A percentile compares a stretch with the other conserved stretches of the same genome.
Evolutionary conservation across 164 flowering plant genomes (phyloP).

Genomic region (Piper longum): DNA sequence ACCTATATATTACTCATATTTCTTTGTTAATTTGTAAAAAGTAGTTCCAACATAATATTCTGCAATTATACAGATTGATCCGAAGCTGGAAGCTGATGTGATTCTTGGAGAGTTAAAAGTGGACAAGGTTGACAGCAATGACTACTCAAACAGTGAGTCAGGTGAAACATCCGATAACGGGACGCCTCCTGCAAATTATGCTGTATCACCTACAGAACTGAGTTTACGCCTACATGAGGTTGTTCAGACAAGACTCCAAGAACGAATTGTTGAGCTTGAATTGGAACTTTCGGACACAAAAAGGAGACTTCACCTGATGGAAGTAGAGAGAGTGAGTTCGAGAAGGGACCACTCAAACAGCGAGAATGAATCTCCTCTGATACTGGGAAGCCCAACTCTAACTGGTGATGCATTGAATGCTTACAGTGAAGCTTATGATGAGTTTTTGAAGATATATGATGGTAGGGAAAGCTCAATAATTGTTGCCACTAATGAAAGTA

Average conservation of each 20-base stretch:
- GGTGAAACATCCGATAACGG: conserved; percentile 26
- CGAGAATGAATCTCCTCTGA: conserved; percentile 15
- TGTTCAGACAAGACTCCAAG: conserved; percentile 63
- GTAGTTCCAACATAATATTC: not conserved
- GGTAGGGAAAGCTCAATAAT: conserved; percentile 23
- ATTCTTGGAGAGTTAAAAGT: conserved; percentile 50
- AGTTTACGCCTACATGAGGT: conserved; percentile 68
- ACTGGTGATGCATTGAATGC: conserved; percentile 51
- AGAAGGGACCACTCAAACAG: conserved; percentile 17
- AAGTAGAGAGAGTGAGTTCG: conserved; percentile 16
- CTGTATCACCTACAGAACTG: conserved; percentile 68
- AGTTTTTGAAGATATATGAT: conserved; percentile 22
- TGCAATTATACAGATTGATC: conserved; percentile 37
- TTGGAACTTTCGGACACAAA: conserved; percentile 47
- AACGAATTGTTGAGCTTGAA: conserved; percentile 65
- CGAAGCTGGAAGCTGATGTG: conserved; percentile 36
- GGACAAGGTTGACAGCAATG: conserved; percentile 16
- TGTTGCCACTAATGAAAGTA: not conserved
- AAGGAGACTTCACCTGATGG: conserved; percentile 26
- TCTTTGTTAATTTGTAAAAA: no score
- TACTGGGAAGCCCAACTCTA: conserved; percentile 14
- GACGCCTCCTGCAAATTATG: conserved; percentile 25
- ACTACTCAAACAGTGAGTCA: conserved; percentile 22
- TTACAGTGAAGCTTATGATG: conserved; percentile 43
- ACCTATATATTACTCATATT: no score